Evolutionary conservation across 805 yeast species (phyloP).

Genomic region (Torulaspora maleeae): DNA sequence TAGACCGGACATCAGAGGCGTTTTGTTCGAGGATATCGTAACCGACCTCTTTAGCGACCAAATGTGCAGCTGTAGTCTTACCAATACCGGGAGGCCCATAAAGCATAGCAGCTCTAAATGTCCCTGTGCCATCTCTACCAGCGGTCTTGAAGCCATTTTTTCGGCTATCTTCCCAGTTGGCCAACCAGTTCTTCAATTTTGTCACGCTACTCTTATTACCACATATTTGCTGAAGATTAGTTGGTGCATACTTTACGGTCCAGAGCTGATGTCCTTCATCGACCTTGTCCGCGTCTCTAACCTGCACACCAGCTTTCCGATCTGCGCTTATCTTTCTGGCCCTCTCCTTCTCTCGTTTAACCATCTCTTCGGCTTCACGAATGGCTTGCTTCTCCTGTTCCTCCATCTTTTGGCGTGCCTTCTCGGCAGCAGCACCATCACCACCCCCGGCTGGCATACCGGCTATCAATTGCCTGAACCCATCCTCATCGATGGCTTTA

Average conservation of each 20-base stretch:
- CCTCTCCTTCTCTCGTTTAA: constrained; percentile 42
- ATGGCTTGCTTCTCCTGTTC: constrained; percentile 58
- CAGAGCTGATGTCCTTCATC: constrained; percentile 61
- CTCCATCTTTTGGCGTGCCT: constrained; percentile 63
- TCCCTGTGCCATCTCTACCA: constrained; percentile 61
- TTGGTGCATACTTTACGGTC: constrained; percentile 94
- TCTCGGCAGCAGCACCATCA: constrained; percentile 68
- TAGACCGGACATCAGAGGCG: constrained; percentile 88
- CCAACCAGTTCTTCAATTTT: constrained; percentile 68
- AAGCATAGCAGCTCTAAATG: constrained; percentile 76
- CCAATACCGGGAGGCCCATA: constrained; percentile 89
- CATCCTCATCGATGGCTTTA: constrained; percentile 83
- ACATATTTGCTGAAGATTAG: constrained; percentile 67
- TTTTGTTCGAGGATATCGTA: constrained; percentile 72
- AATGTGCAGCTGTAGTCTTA: constrained; percentile 76
- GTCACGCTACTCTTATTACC: constrained; percentile 80
- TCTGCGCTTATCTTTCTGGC: constrained; percentile 27
- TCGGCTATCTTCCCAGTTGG: constrained; percentile 62
- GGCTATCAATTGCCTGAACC: constrained; percentile 66
- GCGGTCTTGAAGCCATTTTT: constrained; percentile 52
- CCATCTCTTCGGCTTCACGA: constrained; percentile 48
- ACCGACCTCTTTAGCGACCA: constrained; percentile 64
- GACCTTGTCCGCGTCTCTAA: constrained; percentile 18
- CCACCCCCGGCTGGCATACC: constrained; percentile 94
- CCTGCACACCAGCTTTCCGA: constrained; percentile 24